phyloP scores from a whole-genome alignment of 176 grass and related monocot genomes.

The Sorghum bicolor region DNA sequence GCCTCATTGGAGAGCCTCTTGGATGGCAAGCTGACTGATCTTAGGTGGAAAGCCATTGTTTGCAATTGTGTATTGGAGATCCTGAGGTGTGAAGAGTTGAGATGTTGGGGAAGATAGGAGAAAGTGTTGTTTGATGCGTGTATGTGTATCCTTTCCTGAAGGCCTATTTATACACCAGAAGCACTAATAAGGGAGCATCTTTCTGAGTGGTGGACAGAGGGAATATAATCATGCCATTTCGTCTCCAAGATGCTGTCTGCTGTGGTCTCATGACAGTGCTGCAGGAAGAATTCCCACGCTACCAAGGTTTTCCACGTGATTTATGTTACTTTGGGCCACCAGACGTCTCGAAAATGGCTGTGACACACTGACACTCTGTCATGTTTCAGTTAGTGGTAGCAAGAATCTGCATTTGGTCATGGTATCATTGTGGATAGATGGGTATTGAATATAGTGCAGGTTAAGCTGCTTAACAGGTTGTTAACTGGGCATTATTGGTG shows the following conservation, averaged over 20 bases:
- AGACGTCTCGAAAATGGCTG: neutral
- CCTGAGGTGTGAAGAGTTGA: neutral
- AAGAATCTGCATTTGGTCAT: constrained; percentile 33
- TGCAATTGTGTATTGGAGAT: neutral
- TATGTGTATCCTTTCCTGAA: neutral
- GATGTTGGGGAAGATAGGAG: neutral
- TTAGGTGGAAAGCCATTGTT: constrained; percentile 41
- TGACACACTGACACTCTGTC: constrained; percentile 29
- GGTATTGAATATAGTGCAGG: constrained; percentile 2
- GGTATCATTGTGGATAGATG: neutral
- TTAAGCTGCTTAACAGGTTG: neutral
- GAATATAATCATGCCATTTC: constrained; percentile 25
- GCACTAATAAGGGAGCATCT: constrained; percentile 2
- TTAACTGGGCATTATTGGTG: constrained; percentile 25
- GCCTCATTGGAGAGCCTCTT: constrained; percentile 20
- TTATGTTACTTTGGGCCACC: neutral
- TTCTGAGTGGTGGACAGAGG: constrained; percentile 18
- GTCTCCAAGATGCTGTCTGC: constrained; percentile 25
- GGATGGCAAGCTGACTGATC: constrained; percentile 47
- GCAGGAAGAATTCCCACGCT: constrained; percentile 2
- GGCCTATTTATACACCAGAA: constrained; percentile 37
- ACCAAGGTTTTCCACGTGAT: constrained; percentile 32
- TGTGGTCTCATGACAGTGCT: neutral
- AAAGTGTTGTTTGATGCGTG: constrained; percentile 22
- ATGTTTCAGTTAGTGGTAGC: constrained; percentile 29